Base-by-base conservation (phyloP, 345 rosid genomes). In the Corymbia maculata region DNA sequence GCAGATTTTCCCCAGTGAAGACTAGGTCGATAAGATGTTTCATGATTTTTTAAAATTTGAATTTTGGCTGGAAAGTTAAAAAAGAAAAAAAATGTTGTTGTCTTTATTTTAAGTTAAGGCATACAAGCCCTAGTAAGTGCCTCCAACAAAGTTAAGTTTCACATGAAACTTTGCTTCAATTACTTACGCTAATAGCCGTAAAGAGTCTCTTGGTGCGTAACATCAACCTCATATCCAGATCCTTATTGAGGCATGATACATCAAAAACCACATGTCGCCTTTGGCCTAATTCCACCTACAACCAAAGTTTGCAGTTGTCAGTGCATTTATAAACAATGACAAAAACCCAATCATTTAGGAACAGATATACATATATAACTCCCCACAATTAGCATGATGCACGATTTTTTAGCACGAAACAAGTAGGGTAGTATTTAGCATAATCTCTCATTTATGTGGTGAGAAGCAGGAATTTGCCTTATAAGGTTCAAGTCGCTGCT, bases 181-280 rank as follows among this genome's bases (percentile, higher is more conserved):
- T 75, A 75, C 89, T 88, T 88, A 88, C 98, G 6, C 90, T 86
- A 8, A 92, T 92, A 89, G 86, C 42, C 16, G 91, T 90, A 47
- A 92, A 61, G 66, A 89, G 92, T 89, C 92, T 93, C 89, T 94
- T 94, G 87, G 92, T 44, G 91, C 88, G 11, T 13, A 95, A 90
- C 94, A 92, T 89, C 42, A 96, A 85, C 93, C 98, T 94, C 90
- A 95, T 88, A 89, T 95, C 99, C 7, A 94, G 89, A 94, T 94
- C 91, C 94, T 90, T 94, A 88, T 91, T 92, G 84, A n/a, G 92
- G 91, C 96, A 89, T 6, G 88, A 86, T 47, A 86, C 59, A 59
- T 89, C 86, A 28, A 53, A 32, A 4, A 75, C 51, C 88, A 89
- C 6, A 19, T 86, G 88, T 12, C 90, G 79, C 21, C 86, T 13